Base-by-base conservation (phyloP, 495 filamentous ascomycete genomes). In the Neurospora africana region DNA sequence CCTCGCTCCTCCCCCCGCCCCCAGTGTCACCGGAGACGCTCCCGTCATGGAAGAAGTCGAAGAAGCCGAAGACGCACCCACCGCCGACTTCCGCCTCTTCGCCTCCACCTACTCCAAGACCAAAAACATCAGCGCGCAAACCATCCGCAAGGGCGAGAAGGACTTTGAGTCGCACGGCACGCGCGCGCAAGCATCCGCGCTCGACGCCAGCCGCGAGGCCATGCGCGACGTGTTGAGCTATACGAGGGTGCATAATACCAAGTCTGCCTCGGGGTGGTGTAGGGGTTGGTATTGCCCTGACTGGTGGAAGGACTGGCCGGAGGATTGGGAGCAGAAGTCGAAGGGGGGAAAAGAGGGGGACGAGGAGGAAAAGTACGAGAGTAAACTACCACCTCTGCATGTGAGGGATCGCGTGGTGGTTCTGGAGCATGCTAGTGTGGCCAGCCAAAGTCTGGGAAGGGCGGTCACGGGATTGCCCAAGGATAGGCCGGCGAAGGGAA, bases 81-180 rank as follows among this genome's bases (percentile, higher is more conserved):
- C 90, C 5, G 93, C 94, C 78, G 95, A 98, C 82, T 97, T 94
- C 77, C 91, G 91, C 73, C 89, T 93, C 73, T 86, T 97, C 65
- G 83, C 85, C 43, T 82, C 84, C 65, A 78, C 91, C 68, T 88
- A 87, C 74, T 80, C 84, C 33, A 80, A 82, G 70, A 80, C 79
- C 58, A 72, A 73, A 21, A 73, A 81, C 69, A 77, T 84, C 19
- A 81, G 81, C 8, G 80, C 82, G 30, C 83, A 82, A 78, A 79
- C 82, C 5, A 81, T 86, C 69, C 82, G 84, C 23, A 79, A 79
- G 47, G 95, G 95, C 68, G 92, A 95, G 78, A 99, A 99, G 80
- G 95, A 99, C 83, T 99, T 98, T 80, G 95, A 98, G 81, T 88
- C 92, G 17, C 92, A 98, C 80, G 92, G 91, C 71, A 98, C 95